Percentiles rank a stretch among this genome's conserved stretches.
phyloP scores from a whole-genome alignment of 2,329 filamentous ascomycete species.

The Elsinoe arachidis region DNA sequence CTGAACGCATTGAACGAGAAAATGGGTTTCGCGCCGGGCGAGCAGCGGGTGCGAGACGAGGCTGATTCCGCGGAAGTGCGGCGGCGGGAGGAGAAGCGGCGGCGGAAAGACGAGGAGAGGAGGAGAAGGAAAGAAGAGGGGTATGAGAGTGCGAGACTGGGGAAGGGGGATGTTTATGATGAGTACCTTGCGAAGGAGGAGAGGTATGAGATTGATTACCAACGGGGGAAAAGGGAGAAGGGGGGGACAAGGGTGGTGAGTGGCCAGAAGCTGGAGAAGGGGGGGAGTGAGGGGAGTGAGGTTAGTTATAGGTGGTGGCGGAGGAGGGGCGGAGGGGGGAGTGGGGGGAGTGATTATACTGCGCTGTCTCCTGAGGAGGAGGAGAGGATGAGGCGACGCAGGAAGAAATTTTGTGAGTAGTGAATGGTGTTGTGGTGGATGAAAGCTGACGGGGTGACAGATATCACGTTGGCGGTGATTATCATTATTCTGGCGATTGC shows the following conservation, averaged over 20 bases:
- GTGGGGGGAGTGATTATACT: slow-evolving; percentile 26
- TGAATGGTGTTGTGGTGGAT: background rate
- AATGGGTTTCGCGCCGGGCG: slow-evolving; percentile 8
- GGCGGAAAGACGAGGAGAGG: slow-evolving; percentile 12
- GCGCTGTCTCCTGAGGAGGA: slow-evolving; percentile 27
- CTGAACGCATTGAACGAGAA: slow-evolving; percentile 42
- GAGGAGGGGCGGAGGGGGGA: slow-evolving; percentile 33
- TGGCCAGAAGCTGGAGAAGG: slow-evolving; percentile 37
- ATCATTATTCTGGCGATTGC: slow-evolving; percentile 38
- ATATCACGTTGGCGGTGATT: slow-evolving; percentile 27
- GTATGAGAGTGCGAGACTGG: slow-evolving; percentile 36
- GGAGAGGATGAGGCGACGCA: slow-evolving; percentile 36
- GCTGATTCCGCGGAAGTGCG: slow-evolving; percentile 13
- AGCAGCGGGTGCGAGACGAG: slow-evolving; percentile 10
- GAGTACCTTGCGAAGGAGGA: slow-evolving; percentile 17
- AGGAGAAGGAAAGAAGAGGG: slow-evolving; percentile 30
- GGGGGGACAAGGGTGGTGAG: slow-evolving; percentile 36
- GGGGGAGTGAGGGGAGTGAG: slow-evolving; percentile 31
- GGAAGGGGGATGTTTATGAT: slow-evolving; percentile 13
- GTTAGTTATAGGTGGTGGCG: slow-evolving; percentile 31
- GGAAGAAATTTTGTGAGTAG: slow-evolving; percentile 42
- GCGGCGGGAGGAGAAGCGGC: slow-evolving; percentile 11
- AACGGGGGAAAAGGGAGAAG: background rate
- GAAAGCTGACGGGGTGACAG: slow-evolving; percentile 16
- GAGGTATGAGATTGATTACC: slow-evolving; percentile 13